phyloP scores from a whole-genome alignment of 108 stramenopile genomes.

The Nitzschia sp. region DNA sequence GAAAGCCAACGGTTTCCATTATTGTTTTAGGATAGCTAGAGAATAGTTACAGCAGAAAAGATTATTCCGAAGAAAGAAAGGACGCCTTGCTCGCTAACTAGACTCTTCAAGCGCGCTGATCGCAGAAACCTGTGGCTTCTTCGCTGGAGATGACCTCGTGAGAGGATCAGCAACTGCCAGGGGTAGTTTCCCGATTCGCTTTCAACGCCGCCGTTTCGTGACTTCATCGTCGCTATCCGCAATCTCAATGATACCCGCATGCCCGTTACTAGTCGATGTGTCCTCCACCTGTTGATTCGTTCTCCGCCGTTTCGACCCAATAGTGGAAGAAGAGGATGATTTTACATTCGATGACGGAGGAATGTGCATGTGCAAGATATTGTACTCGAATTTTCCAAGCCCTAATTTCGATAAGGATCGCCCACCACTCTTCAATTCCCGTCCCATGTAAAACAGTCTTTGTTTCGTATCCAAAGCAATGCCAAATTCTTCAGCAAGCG shows the following conservation, averaged over 20 bases:
- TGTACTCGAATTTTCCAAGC: conserved; percentile 32
- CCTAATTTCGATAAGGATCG: conserved; percentile 59
- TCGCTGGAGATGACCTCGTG: no score
- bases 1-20: no score
- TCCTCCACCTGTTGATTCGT: not conserved
- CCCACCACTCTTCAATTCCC: conserved; percentile 70
- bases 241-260: conserved; percentile 5
- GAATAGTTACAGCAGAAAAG: no score
- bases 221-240: conserved; percentile 12
- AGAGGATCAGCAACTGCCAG: no score
- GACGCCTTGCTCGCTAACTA: no score
- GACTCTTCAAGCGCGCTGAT: no score
- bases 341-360: not conserved
- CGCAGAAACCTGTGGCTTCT: no score
- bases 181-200: no score
- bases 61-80: no score
- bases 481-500: conserved; percentile 14
- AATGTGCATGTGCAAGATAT: conserved; percentile 31
- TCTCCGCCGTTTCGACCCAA: conserved; percentile 1
- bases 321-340: not conserved
- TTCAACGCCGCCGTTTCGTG: not conserved
- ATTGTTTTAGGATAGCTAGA: no score
- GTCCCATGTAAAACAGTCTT: conserved; percentile 76
- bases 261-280: not conserved
- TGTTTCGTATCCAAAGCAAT: conserved; percentile 37